Evolutionary conservation across 1,139 yeast species (phyloP), one percentile per base, ranked within the genome.

Genomic region (Lodderomyces elongisporus): DNA sequence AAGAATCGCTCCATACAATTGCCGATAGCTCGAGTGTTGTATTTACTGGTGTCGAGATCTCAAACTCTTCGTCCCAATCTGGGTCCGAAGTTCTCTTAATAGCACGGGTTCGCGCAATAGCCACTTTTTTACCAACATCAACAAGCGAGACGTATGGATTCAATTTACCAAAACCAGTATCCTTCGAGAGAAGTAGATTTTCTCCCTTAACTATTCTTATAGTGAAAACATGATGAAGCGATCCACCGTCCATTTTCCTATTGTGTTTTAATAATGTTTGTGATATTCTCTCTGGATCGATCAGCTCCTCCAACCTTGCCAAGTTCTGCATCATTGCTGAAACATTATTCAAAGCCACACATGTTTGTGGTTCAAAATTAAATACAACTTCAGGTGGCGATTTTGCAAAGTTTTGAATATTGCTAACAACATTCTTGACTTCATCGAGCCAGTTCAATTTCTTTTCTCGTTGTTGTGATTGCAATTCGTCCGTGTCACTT

Each of bases 61-160:
- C 96, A 51, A 85, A 83, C 37, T 81, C 85, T 60, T 91, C 96
- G 48, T 85, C 85, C 95, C 95, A 91, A 17, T 73, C 77, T 0
- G 97, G 96, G 46, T 79, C 79, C 23, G 74, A 59, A 4, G 79
- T 75, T 36, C 74, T 75, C 28, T 68, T 65, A 6, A 84, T 64
- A 0, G 80, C 70, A 47, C 87, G 69, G 0, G 97, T 88, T 44
- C 76, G 77, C 4, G 85, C 94, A 32, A 85, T 66, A 14, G 80
- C 75, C 34, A 66, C 66, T 33, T 77, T 67, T 2, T 68, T 67
- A 31, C 60, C 59, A 5, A 81, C 73, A 42, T 87, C 94, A 3
- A 76, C 70, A 17, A 89, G 54, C 0, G 81, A 73, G 1, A 85
- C 83, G 46, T 82, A 81, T 0, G 93, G 77, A 44, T 78, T 79